Evolutionary conservation across 164 flowering plant genomes (phyloP), one percentile per base, ranked within the genome.

Genomic region (Vitis cinerea): DNA sequence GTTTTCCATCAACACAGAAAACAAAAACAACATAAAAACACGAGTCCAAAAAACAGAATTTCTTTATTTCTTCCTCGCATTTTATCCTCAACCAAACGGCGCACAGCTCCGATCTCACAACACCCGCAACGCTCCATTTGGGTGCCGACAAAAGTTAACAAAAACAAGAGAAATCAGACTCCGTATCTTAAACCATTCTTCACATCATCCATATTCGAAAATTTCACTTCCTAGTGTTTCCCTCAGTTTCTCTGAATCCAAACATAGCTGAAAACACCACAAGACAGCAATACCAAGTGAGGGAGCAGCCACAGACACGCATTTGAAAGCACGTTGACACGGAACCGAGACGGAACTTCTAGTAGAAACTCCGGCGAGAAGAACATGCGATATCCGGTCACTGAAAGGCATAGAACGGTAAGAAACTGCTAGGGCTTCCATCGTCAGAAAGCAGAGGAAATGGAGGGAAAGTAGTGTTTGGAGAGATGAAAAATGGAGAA

Each of bases 261-360:
- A 66, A 54, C 56, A 27, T 27, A 31, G 52, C 55, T 19, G 12
- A 55, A 59, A 59, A 51, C 59, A 53, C 9, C 3, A 29, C 9
- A 30, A 50, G 9, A 12, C 63, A 55, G 4, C 9, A 17, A 19
- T 6, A 81, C 84, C 81, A 57, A 62, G 13, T 3, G 77, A 58
- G 2, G 73, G 54, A 48, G 67, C 61, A 10, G 66, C 52, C 30
- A 71, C 10, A 61, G 76, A 64, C 55, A 61, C 19, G 75, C 84
- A 79, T 64, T 72, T 75, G 61, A 69, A 1, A 2, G 72, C 10
- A 30, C 75, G 66, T 30, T n/a, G 23, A 17, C 50, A 27, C 13
- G 70, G 61, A 50, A 54, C 3, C 2, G 67, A 63, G 47, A 56
- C 31, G 8, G 66, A 57, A 67, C 67, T 64, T 68, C 69, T 58